A percentile compares a stretch with the other conserved stretches of the same genome.
phyloP scores from a whole-genome alignment of 1,284 basidiomycete genomes.

The Leucoagaricus sp. region DNA sequence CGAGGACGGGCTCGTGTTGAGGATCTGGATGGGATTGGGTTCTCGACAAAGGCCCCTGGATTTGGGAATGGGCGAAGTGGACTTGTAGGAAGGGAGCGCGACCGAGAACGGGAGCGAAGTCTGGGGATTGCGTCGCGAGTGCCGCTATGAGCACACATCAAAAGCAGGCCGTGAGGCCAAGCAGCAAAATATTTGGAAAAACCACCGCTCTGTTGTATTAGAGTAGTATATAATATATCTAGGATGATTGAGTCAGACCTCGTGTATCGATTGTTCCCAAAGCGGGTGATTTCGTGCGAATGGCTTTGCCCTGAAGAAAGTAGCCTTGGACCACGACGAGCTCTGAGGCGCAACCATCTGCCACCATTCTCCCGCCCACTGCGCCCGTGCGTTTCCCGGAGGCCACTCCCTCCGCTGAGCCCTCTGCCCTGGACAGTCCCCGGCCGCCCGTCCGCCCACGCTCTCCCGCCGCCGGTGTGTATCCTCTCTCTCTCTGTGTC shows the following conservation, averaged over 20 bases:
- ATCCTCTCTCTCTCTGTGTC: conserved; percentile 55
- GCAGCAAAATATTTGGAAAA: conserved; percentile 8
- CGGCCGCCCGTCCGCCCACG: conserved; percentile 15
- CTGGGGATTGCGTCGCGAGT: conserved; percentile 22
- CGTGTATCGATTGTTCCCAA: conserved; percentile 20
- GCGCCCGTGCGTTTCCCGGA: conserved; percentile 57
- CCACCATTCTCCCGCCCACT: conserved; percentile 73
- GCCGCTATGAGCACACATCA: conserved; percentile 18
- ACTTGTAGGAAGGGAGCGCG: conserved; percentile 49
- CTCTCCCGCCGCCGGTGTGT: conserved; percentile 54
- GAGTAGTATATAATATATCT: conserved; percentile 8
- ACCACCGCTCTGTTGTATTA: conserved; percentile 14
- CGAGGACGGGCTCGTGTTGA: conserved; percentile 50
- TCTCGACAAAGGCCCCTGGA: conserved; percentile 46
- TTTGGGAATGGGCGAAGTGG: conserved; percentile 60
- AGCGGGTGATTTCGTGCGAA: conserved; percentile 25
- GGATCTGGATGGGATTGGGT: conserved; percentile 45
- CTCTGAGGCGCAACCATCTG: conserved; percentile 30
- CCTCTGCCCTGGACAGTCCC: conserved; percentile 45
- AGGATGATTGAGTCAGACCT: too few species aligned
- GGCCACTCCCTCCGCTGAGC: conserved; percentile 45
- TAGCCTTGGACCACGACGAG: conserved; percentile 14
- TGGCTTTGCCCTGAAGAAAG: conserved; percentile 13
- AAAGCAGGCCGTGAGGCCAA: not conserved
- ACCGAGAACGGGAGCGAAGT: conserved; percentile 36